phyloP scores from a whole-genome alignment of 345 rosid species.

The Trapa bicornis region DNA sequence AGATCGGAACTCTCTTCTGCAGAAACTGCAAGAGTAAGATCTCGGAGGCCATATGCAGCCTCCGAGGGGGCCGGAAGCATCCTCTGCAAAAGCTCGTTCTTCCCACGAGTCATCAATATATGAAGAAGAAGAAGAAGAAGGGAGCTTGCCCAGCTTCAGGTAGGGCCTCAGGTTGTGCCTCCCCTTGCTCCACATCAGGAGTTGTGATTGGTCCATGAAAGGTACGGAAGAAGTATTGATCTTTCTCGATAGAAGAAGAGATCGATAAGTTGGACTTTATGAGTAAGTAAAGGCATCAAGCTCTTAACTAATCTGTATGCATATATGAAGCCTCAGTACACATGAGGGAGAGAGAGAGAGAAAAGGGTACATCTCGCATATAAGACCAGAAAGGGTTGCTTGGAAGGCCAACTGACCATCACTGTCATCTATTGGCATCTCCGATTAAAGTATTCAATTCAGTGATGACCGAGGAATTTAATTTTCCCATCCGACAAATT shows the following conservation, averaged over 20 bases:
- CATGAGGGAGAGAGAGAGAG: background rate
- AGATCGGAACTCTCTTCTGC: conserved; percentile 71
- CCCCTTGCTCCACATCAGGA: conserved; percentile 39
- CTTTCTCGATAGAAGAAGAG: background rate
- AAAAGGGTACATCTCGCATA: conserved; percentile 6
- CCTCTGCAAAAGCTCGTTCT: conserved; percentile 83
- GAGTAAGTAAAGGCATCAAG: background rate
- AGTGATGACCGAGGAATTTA: background rate
- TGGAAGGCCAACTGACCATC: conserved; percentile 24
- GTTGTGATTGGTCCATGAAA: conserved; percentile 28
- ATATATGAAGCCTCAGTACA: background rate
- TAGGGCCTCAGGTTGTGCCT: conserved; percentile 23
- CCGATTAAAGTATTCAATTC: background rate
- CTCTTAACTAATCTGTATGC: background rate
- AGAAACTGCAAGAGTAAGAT: conserved; percentile 74
- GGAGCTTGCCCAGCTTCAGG: conserved; percentile 15
- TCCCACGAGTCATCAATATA: conserved; percentile 61
- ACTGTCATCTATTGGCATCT: conserved; percentile 17
- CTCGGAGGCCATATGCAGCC: conserved; percentile 89
- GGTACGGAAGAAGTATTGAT: background rate
- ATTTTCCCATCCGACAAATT: background rate
- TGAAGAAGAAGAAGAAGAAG: background rate
- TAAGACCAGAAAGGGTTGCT: conserved; percentile 13
- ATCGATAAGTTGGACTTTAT: background rate
- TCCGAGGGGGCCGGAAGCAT: conserved; percentile 49